These are phyloP conservation scores for peach (Prunus persica) DNA, from an alignment of 306 rosid species.

Conservation along the genomic window Prunus_persica_NCBIv2 NC_034012.1:7597001-7597500, in stretches of 20 bases:
- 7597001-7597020: background rate
- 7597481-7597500: no score
- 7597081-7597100: background rate
- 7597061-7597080: conserved; percentile 2
- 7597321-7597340: background rate
- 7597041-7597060: background rate
- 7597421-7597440: no score
- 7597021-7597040: background rate
- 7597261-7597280: background rate
- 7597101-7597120: background rate
- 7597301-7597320: background rate
- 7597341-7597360: background rate
- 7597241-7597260: background rate
- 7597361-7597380: background rate
- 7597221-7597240: background rate
- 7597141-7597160: background rate
- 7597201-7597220: background rate
- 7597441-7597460: no score
- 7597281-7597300: background rate
- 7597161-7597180: background rate
- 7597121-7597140: background rate
- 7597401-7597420: no score
- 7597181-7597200: background rate
- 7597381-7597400: background rate
- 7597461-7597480: no score